Evolutionary conservation across 495 filamentous ascomycete genomes (phyloP).

Genomic region (Neurospora sp.): DNA sequence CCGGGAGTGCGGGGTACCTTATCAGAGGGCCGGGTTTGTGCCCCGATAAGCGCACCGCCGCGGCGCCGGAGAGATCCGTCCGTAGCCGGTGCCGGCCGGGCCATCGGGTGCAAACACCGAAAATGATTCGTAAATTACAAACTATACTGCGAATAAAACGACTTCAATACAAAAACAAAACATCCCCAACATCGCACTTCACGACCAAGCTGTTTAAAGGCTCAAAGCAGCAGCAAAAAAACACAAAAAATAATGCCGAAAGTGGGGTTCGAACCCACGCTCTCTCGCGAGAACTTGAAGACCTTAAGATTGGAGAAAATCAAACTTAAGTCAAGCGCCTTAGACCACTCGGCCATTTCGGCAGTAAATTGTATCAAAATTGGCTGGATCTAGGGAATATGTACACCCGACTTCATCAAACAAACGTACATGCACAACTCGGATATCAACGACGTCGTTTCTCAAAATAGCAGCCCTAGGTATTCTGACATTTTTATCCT

Average conservation of each 20-base stretch:
- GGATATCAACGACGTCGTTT: not conserved
- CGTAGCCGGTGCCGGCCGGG: no score
- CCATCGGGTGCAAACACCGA: not conserved
- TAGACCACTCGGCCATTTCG: not conserved
- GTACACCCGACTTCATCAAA: not conserved
- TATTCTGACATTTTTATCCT: not conserved
- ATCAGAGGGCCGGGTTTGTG: not conserved
- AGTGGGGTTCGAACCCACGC: not conserved
- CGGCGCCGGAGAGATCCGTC: no score
- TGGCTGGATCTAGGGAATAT: rapidly evolving
- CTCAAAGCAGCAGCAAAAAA: not conserved
- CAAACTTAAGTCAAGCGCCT: not conserved
- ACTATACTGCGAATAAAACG: no score
- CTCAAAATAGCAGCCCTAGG: not conserved
- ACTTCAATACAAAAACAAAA: not conserved
- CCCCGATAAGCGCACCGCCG: not conserved
- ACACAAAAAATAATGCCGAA: not conserved
- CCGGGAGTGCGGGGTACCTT: not conserved
- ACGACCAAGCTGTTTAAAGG: rapidly evolving
- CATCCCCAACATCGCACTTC: no score
- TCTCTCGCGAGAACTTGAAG: not conserved
- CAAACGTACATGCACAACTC: not conserved
- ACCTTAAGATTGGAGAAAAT: not conserved
- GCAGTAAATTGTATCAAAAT: not conserved
- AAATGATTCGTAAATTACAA: not conserved